Evolutionary conservation across 305 asterid species (phyloP).

Genomic region (Fraxinus nigra): DNA sequence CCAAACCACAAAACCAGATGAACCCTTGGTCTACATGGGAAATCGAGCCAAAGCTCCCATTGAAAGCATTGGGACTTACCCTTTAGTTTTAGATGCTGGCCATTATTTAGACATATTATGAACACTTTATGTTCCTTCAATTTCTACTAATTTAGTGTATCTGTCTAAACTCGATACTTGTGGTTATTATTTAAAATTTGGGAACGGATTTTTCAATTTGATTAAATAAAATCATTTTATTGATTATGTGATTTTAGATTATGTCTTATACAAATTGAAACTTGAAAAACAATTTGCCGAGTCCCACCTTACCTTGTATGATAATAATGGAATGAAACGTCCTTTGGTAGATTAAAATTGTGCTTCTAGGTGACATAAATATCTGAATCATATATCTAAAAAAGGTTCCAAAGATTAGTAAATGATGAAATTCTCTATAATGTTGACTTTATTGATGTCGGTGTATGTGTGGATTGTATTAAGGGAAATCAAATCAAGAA

Average conservation of each 20-base stretch:
- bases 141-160: background rate
- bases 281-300: background rate
- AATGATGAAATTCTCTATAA: too few relatives aligned
- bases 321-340: background rate
- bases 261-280: background rate
- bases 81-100: background rate
- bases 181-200: background rate
- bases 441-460: too few relatives aligned
- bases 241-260: background rate
- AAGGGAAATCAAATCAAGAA: too few relatives aligned
- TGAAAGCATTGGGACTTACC: background rate
- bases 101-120: background rate
- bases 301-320: background rate
- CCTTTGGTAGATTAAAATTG: background rate
- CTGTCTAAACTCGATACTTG: background rate
- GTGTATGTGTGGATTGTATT: too few relatives aligned
- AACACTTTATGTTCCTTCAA: background rate
- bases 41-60: background rate
- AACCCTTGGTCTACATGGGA: too few relatives aligned
- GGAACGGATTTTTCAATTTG: background rate
- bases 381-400: too few relatives aligned
- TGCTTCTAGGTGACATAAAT: too few relatives aligned
- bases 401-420: too few relatives aligned
- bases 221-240: background rate
- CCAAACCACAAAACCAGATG: too few relatives aligned